Percentiles rank a stretch among this genome's conserved stretches.
Conservation (phyloP, 768 basidiomycete species). For the Antrodiella citrinella region DNA sequence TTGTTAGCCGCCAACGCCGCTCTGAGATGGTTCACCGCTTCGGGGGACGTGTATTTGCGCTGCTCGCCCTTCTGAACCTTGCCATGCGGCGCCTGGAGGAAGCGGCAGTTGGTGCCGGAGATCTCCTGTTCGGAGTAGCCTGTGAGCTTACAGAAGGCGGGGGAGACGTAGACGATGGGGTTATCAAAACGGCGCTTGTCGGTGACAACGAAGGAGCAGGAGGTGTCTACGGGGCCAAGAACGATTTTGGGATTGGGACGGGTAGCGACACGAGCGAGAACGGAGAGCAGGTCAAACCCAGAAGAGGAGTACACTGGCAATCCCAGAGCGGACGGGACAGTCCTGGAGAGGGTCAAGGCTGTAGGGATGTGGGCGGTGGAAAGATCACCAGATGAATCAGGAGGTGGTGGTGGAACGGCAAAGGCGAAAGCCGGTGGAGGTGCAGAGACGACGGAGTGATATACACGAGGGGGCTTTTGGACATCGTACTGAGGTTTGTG, state of each 20-base stretch:
- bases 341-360: constrained; percentile 14
- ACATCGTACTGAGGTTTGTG: no score
- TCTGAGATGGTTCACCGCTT: constrained; percentile 59
- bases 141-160: constrained; percentile 70
- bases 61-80: constrained; percentile 42
- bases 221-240: constrained; percentile 88
- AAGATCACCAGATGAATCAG: no score
- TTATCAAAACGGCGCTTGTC: constrained; percentile 76
- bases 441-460: no score
- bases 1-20: constrained; percentile 63
- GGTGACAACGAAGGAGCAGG: constrained; percentile 86
- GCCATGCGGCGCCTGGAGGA: constrained; percentile 74
- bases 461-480: no score
- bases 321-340: constrained; percentile 21
- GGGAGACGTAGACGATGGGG: constrained; percentile 89
- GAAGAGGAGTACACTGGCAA: constrained; percentile 81
- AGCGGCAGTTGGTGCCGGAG: constrained; percentile 85
- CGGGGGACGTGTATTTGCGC: constrained; percentile 54
- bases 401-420: neutral
- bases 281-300: constrained; percentile 83
- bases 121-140: constrained; percentile 72
- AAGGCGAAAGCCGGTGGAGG: no score
- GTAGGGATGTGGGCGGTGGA: constrained; percentile 6
- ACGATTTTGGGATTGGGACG: constrained; percentile 67
- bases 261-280: constrained; percentile 69